phyloP scores from a whole-genome alignment of 306 rosid species.

The Cicer yamashitae region DNA sequence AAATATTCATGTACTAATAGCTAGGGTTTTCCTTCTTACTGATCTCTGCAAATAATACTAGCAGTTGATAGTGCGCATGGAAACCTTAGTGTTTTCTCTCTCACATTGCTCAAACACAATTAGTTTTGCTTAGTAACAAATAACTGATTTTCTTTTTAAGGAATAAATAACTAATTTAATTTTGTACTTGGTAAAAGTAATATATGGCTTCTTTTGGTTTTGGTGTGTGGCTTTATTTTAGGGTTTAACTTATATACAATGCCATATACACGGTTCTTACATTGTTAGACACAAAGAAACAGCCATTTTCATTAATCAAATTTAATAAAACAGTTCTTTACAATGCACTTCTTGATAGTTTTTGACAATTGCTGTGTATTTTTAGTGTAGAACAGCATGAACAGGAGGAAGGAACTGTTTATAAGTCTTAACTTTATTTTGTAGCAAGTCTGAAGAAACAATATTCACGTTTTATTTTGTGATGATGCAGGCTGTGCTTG shows the following conservation, averaged over 20 bases:
- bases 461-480: conserved; percentile 28
- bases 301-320: too few species aligned
- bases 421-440: neutral
- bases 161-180: too few species aligned
- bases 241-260: too few species aligned
- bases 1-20: neutral
- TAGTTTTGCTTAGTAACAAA: conserved; percentile 2
- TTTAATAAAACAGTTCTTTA: too few species aligned
- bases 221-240: neutral
- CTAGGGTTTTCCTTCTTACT: neutral
- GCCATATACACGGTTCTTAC: too few species aligned
- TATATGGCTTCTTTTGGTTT: neutral
- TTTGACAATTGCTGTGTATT: too few species aligned
- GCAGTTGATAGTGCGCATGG: neutral
- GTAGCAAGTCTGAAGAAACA: conserved; percentile 2
- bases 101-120: conserved; percentile 23
- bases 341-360: too few species aligned
- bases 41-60: conserved; percentile 11
- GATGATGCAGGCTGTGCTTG: conserved; percentile 66
- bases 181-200: neutral
- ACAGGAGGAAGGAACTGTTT: too few species aligned
- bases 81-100: neutral
- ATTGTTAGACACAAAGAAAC: too few species aligned
- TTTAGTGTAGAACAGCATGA: too few species aligned
- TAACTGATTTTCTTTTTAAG: neutral